These are phyloP conservation scores for Cryptococcus hybrid DNA, from an alignment of 1,284 basidiomycete genomes.

Conservation along the genomic window DNA sequence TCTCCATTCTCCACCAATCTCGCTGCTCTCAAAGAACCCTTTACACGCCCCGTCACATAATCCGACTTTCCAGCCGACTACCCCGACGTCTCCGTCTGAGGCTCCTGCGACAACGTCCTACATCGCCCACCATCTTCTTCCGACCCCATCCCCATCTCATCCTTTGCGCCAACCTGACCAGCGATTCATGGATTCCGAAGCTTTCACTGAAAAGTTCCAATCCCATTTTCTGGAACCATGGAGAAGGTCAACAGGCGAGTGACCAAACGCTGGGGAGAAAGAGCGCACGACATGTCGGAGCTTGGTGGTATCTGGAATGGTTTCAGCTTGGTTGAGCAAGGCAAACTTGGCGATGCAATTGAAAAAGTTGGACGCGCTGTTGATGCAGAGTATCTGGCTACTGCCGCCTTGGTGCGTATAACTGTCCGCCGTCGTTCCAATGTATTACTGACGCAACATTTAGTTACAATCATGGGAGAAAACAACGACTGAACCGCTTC, in stretches of 20 bases:
- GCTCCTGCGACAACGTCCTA: slow-evolving; percentile 48
- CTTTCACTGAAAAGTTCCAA: slow-evolving; percentile 95
- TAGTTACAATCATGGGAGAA: slow-evolving; percentile 89
- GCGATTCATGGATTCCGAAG: slow-evolving; percentile 92
- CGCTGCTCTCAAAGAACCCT: slow-evolving; percentile 88
- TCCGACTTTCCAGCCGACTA: slow-evolving; percentile 60
- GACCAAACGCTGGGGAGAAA: slow-evolving; percentile 92
- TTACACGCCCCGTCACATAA: slow-evolving; percentile 93
- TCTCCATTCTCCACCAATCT: slow-evolving; percentile 84
- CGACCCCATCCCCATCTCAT: slow-evolving; percentile 82
- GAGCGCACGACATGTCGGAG: slow-evolving; percentile 87
- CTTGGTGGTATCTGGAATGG: slow-evolving; percentile 94
- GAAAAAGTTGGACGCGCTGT: slow-evolving; percentile 77
- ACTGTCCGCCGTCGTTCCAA: neutral
- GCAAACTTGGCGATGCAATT: slow-evolving; percentile 40
- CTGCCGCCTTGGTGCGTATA: slow-evolving; percentile 71
- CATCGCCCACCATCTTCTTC: slow-evolving; percentile 58
- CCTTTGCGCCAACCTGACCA: slow-evolving; percentile 85
- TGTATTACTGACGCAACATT: neutral
- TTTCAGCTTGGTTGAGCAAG: slow-evolving; percentile 71
- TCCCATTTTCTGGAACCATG: slow-evolving; percentile 82
- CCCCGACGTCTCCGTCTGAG: slow-evolving; percentile 52
- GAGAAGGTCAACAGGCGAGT: slow-evolving; percentile 92
- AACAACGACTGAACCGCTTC: slow-evolving; percentile 90
- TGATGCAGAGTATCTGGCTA: slow-evolving; percentile 90